Base-by-base conservation (phyloP, 495 filamentous ascomycete species). In the Penicillium argentinense region DNA sequence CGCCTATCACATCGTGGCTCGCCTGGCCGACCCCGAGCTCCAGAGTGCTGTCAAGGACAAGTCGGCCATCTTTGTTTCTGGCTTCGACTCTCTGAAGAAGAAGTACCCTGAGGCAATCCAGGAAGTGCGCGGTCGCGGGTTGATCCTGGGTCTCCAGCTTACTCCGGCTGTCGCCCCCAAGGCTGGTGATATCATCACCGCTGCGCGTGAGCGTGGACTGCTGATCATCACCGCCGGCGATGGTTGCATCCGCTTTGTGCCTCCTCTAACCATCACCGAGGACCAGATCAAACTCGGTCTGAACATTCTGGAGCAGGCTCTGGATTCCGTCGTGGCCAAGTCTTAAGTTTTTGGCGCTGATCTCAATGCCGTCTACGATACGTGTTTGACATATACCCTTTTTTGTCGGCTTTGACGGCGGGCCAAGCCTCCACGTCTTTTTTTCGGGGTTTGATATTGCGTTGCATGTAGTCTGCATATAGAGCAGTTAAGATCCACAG, bases 191-290 rank as follows among this genome's bases (percentile, higher is more conserved):
- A 77, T 98, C 32, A 77, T 98, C 25, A 87, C 81, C 42, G 91
- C 89, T 2, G 91, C 90, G 19, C 72, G 95, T 46, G 91, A 98
- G 74, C 73, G 91, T 37, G 95, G 93, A 0, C 56, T 98, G 69
- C 56, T 98, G 61, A 74, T 97, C 13, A 97, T 98, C 56, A 96
- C 89, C 1, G 90, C 88, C 24, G 93, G 93, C 3, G 87, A 82
- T 3, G 92, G 97, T 57, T 92, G 89, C 36, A 67, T 96, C 33
- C 75, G 91, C 23, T 93, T 96, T 56, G 87, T 96, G 47, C 91
- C 91, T 49, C 83, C 87, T 39, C 66, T 96, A 60, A 81, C 84
- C 3, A 84, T 98, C 48, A 82, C 77, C 3, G 81, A 88, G 41
- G 81, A 75, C 13, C 84, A 95, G 72, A 88, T 97, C 26, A 68